Evolutionary conservation across 495 filamentous ascomycete genomes (phyloP), one percentile per base, ranked within the genome.

Genomic region (Massariosphaeria phaeospora): DNA sequence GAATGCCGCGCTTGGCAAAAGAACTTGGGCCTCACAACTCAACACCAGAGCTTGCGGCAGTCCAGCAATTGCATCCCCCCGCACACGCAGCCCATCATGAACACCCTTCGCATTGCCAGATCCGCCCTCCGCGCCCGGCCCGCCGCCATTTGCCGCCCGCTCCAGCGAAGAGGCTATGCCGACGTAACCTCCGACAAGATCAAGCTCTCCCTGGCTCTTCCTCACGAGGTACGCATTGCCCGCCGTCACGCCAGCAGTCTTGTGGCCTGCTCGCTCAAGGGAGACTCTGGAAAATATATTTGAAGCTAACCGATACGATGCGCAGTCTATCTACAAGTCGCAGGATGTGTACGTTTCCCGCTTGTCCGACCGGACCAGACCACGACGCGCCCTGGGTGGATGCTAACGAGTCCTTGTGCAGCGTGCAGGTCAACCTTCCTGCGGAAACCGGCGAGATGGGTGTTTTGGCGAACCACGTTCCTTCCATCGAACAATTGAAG

Each of bases 371-470:
- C 51, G 42, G 51, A 23, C 45, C 25, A 29, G 40, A 38, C 35
- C 13, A 7, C 36, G 17, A 36, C 24, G 20, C 30, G 3, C 44
- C 12, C 9, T 15, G 20, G 21, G 21, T n/a, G 24, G 15, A 48
- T 51, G 27, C 39, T 62, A 38, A 64, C 27, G 17, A 11, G 9
- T 4, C 25, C 29, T 35, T 76, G 73, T 61, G 75, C 74, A 96
- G 81, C 69, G 84, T 96, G 66, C 93, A 99, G 77, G 94, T 99
- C 78, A 99, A 99, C 82, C 81, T 99, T 66, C 84, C 94, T 70
- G 91, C 93, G 69, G 93, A 95, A 75, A 91, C 91, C 47, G 93
- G 93, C 66, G 94, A 96, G 66, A 99, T 99, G 93, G 93, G 93
- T 84, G 81, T 99, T 61, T 86, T 99, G 64, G 93, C 93, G 72